Evolutionary conservation across 345 rosid genomes (phyloP), one percentile per base, ranked within the genome.

Genomic region (Turritis glabra): DNA sequence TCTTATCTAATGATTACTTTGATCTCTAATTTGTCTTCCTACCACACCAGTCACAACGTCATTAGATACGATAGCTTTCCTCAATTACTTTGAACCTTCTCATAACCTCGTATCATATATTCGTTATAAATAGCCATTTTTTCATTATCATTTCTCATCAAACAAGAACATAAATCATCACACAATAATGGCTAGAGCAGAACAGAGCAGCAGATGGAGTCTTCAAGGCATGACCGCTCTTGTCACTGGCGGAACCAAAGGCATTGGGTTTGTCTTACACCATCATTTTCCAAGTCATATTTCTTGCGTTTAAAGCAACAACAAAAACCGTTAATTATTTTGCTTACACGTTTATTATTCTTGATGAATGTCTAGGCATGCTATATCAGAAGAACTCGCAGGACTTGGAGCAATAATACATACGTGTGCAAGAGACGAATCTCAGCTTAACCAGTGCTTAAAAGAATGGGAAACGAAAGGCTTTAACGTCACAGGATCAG

Each of bases 141-240:
- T 12, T 26, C 47, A 13, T 37, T 22, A 22, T 7, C 12, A 60
- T 14, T 15, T 21, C 4, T 38, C 48, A 37, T 4, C 4, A 44
- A 25, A 27, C 33, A 12, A 38, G n/a, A 38, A 38, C 43, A 37
- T 0, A 21, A 27, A 27, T 43, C 37, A 44, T 44, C 12, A 13
- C 40, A 40, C 11, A 18, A 66, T 10, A 9, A 66, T 66, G 71
- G 33, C 32, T 15, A 15, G 15, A n/a, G 15, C 15, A 50, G 47
- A 48, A 22, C 22, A 23, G 21, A 50, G 40, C 10, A 12, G 14
- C 56, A 54, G 65, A 29, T 73, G 77, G 71, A 63, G 47, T 41
- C 77, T 74, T 44, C 22, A n/a, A 65, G 65, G 77, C 19, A 53
- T 54, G 65, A 74, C n/a, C 5, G 57, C 72, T 22, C 77, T 74